Evolutionary conservation across 2,329 filamentous ascomycete species (phyloP).

Genomic region (Alternaria metachromatica): DNA sequence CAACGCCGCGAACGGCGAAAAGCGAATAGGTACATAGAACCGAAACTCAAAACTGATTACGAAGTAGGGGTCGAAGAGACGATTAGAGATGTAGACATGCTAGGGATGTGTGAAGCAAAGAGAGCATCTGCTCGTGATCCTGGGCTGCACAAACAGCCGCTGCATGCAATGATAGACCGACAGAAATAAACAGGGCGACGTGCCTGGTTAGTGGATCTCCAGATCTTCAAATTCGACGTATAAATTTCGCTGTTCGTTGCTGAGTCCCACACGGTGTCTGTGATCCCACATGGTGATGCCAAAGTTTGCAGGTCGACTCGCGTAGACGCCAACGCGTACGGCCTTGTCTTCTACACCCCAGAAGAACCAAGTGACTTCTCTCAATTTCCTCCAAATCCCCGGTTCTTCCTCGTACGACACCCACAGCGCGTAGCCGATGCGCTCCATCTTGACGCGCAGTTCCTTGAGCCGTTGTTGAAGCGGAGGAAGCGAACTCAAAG

Average conservation of each 20-base stretch:
- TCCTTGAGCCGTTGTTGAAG: conserved; percentile 54
- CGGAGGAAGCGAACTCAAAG: conserved; percentile 56
- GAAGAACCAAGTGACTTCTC: conserved; percentile 68
- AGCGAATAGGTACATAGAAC: conserved; percentile 10
- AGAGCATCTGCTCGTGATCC: not conserved
- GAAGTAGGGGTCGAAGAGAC: not conserved
- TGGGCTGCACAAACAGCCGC: not conserved
- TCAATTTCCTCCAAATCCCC: conserved; percentile 61
- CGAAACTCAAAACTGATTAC: not conserved
- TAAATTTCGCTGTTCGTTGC: conserved; percentile 42
- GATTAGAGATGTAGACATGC: not conserved
- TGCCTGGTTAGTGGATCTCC: conserved; percentile 45
- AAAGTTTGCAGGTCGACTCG: conserved; percentile 61
- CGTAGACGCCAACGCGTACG: conserved; percentile 65
- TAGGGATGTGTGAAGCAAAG: not conserved
- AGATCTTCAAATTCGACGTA: conserved; percentile 52
- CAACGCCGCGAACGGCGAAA: not conserved
- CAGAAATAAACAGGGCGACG: not conserved
- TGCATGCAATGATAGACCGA: not conserved
- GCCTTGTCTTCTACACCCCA: conserved; percentile 65
- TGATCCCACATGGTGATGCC: conserved; percentile 43
- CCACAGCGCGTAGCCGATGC: conserved; percentile 63
- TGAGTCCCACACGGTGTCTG: conserved; percentile 34
- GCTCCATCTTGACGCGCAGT: conserved; percentile 63
- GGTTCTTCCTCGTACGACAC: conserved; percentile 61